Evolutionary conservation across 495 filamentous ascomycete genomes (phyloP).

Genomic region (Cairneyella variabilis): DNA sequence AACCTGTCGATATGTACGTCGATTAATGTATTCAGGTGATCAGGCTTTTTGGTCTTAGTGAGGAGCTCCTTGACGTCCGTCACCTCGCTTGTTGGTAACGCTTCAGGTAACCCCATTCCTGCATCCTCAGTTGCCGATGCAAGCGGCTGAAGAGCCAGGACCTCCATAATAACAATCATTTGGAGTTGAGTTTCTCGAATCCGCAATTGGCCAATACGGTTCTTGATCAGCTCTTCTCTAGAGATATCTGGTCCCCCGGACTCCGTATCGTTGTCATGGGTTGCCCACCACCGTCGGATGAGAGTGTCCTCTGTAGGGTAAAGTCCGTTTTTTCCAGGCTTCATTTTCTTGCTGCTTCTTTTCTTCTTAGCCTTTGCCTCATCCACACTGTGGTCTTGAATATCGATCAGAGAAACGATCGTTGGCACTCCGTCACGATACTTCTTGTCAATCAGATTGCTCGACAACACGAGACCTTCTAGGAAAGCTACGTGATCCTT

Average conservation of each 20-base stretch:
- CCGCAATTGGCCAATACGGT: constrained; percentile 61
- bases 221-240: constrained; percentile 50
- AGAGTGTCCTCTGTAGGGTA: constrained; percentile 74
- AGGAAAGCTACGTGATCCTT: constrained; percentile 64
- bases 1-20: constrained; percentile 86
- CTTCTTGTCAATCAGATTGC: constrained; percentile 80
- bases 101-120: constrained; percentile 35
- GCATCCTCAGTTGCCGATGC: constrained; percentile 29
- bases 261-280: constrained; percentile 25
- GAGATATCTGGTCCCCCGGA: constrained; percentile 35
- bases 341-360: constrained; percentile 65
- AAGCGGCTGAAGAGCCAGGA: constrained; percentile 66
- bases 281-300: constrained; percentile 76
- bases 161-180: constrained; percentile 85
- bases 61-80: constrained; percentile 24
- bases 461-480: constrained; percentile 64
- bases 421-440: constrained; percentile 73
- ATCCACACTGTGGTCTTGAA: constrained; percentile 54
- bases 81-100: constrained; percentile 25
- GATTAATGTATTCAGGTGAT: constrained; percentile 51
- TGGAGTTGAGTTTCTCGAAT: constrained; percentile 83
- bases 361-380: constrained; percentile 49
- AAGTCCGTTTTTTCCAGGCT: constrained; percentile 69
- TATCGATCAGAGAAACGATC: constrained; percentile 60
- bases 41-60: constrained; percentile 37